These are phyloP conservation scores for Galium porrigens DNA, from an alignment of 305 asterid genomes.

Conservation along the genomic window DNA sequence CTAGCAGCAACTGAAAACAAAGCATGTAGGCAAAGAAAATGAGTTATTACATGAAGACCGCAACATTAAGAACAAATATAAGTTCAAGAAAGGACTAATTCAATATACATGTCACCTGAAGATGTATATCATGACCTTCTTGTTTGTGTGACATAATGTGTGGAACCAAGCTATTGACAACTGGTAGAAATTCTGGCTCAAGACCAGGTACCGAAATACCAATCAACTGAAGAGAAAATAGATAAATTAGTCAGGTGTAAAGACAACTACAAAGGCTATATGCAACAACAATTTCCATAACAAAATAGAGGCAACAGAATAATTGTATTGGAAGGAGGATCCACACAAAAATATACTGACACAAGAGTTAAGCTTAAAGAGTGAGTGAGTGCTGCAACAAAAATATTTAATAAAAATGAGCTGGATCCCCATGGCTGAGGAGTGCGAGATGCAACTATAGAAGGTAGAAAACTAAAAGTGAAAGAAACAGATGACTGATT, in stretches of 20 bases:
- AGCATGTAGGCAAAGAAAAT: conserved; percentile 25
- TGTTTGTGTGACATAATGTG: conserved; percentile 67
- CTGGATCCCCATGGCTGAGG: neutral
- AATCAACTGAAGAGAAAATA: conserved; percentile 47
- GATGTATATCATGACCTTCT: conserved; percentile 63
- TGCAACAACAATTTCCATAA: neutral
- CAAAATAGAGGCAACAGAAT: neutral
- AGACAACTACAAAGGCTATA: neutral
- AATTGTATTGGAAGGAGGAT: neutral
- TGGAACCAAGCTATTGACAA: conserved; percentile 63
- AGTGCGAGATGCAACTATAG: neutral
- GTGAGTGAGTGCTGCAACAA: neutral
- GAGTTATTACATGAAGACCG: neutral
- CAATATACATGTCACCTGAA: conserved; percentile 50
- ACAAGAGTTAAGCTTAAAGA: neutral
- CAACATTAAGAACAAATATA: conserved; percentile 3
- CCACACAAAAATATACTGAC: neutral
- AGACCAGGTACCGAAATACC: conserved; percentile 77
- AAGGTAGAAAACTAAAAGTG: neutral
- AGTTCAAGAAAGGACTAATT: conserved; percentile 1
- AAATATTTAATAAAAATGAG: neutral
- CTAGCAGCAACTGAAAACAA: conserved; percentile 72
- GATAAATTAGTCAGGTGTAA: neutral
- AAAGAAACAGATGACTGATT: neutral
- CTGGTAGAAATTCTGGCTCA: conserved; percentile 86